Base-by-base conservation (phyloP, 225 moss, liverwort and hornwort genomes). In the Lunularia cruciata region DNA sequence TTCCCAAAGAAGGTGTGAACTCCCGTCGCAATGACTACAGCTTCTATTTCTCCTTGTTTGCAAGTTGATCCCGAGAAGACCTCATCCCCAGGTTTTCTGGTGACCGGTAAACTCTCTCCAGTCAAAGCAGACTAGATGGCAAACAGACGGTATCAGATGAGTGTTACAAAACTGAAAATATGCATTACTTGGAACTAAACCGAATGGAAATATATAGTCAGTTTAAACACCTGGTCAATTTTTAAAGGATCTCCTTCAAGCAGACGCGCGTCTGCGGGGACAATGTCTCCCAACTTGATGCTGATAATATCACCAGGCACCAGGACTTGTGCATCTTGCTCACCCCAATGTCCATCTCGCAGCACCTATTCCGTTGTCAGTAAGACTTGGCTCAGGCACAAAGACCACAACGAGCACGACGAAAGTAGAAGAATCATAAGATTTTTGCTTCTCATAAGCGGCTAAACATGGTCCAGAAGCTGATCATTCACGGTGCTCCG, bases 31-130 rank as follows among this genome's bases (percentile, higher is more conserved):
- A 79, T 79, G 6, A 79, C 79, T 8, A 79, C 65, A 25, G 74
- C 74, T 31, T 75, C 79, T 26, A 79, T 35, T 47, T 79, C 79
- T 14, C 79, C 79, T 46, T 75, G 75, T 28, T 79, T 79, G 69
- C 79, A 79, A 2, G 75, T 79, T 6, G 79, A 79, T n/a, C 79
- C 79, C 4, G 79, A 79, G 22, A 60, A 79, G 14, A 79, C 75
- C 45, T 70, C 79, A 51, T 79, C 79, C 10, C 79, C 79, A 20
- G 75, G 56, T 20, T 75, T 79, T 25, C 31, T 74, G 4, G 79
- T 79, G 0, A 71, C 79, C 3, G 75, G 75, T 9, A 79, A 34
- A 59, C 75, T 75, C 51, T 75, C 79, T 19, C 79, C 79, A 13
- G 74, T 79, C 60, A 79, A 65, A 52, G 74, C 79, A 27, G 79